Evolutionary conservation across 1,139 yeast genomes (phyloP), one percentile per base, ranked within the genome.

Genomic region (Magnusiomyces sp.): DNA sequence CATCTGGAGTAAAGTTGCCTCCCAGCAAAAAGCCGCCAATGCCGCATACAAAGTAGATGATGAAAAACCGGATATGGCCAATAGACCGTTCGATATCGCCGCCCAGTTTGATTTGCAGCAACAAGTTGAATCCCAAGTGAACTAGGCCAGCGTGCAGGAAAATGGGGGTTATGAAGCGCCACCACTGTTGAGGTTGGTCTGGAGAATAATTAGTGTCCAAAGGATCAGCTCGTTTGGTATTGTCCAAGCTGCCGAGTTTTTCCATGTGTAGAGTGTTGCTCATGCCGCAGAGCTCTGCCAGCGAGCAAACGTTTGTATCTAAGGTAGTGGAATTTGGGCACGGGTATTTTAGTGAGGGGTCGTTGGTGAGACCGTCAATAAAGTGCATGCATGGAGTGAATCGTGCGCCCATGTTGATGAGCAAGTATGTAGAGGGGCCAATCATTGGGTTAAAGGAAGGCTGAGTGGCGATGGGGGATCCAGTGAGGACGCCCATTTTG

Each of bases 361-460:
- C 75, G 55, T 78, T 72, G 6, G 88, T 81, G 48, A 81, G 64
- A 2, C 72, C 74, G 27, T 63, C 60, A 31, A 82, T 71, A 40
- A 67, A 63, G 52, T 77, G 79, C 87, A 83, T 83, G 62, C 92
- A 83, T 0, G 89, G 88, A 0, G 78, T 74, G 62, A 81, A 83
- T 42, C 90, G 65, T 2, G 89, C 83, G 1, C 90, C 90, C 77
- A 81, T 76, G 58, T 80, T 76, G 52, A 83, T 80, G 60, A 80
- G 71, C 7, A 82, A 68, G 59, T 81, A 81, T 0, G 82, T 69
- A 1, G 88, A 81, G n/a, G 92, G 92, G 0, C 92, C 92, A 45
- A 83, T 66, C 90, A 83, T 83, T 9, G 90, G 90, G 61, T 83
- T 83, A 68, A 83, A 81, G 53, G 79, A 75, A 2, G 92, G 92